A percentile compares a stretch with the other conserved stretches of the same genome.
These are phyloP conservation scores for Rutstroemia sp. DNA, from an alignment of 2,329 filamentous ascomycete genomes.

Conservation along the genomic window DNA sequence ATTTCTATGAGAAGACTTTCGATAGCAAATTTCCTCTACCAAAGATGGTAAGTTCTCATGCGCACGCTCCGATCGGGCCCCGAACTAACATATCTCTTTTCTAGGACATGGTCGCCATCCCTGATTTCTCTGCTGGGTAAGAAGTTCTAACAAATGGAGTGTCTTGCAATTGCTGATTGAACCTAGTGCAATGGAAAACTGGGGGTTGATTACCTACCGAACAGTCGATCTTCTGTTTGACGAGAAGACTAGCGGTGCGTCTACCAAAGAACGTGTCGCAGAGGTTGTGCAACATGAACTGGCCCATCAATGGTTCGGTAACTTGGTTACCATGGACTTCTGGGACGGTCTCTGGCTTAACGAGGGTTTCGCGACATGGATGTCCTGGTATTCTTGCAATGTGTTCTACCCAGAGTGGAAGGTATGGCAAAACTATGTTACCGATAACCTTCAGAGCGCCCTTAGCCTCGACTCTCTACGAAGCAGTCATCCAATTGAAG, in stretches of 20 bases:
- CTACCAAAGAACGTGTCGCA: constrained; percentile 85
- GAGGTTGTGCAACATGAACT: constrained; percentile 96
- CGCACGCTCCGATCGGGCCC: neutral
- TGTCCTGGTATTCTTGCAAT: constrained; percentile 93
- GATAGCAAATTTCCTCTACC: constrained; percentile 79
- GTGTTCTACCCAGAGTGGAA: constrained; percentile 97
- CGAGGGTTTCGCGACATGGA: constrained; percentile 85
- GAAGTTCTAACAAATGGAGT: neutral
- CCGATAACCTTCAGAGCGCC: constrained; percentile 83
- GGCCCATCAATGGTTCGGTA: constrained; percentile 97
- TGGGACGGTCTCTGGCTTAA: constrained; percentile 98
- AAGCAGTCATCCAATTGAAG: constrained; percentile 94
- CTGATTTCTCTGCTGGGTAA: constrained; percentile 80
- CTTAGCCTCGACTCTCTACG: constrained; percentile 82
- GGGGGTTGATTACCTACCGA: constrained; percentile 92
- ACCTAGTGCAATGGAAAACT: constrained; percentile 85
- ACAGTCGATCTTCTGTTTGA: constrained; percentile 87
- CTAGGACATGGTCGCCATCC: constrained; percentile 82
- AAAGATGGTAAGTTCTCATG: constrained; percentile 54
- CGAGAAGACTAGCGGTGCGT: constrained; percentile 82
- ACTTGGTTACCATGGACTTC: constrained; percentile 96
- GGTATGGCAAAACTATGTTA: constrained; percentile 93
- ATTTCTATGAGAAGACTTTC: constrained; percentile 94
- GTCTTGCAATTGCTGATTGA: neutral
- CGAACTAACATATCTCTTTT: neutral